Conservation (phyloP, 208 protist species). For the Acanthamoeba healyi region DNA sequence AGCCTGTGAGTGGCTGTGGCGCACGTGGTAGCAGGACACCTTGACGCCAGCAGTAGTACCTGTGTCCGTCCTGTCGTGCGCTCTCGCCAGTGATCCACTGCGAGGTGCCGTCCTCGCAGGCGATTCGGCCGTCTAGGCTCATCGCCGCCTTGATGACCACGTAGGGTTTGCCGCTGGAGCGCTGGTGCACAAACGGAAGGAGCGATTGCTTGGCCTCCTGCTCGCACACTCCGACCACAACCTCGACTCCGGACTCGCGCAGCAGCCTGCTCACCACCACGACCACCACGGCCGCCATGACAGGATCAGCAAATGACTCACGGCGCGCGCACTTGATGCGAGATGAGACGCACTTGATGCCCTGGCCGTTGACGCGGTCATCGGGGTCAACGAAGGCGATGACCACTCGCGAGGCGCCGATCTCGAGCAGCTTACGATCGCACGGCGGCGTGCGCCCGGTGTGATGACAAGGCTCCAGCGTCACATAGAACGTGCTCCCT, state of each 20-base stretch:
- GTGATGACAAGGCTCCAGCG: conserved; percentile 81
- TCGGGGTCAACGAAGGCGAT: conserved; percentile 64
- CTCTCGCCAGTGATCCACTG: conserved; percentile 79
- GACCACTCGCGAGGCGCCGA: conserved; percentile 24
- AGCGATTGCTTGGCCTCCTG: conserved; percentile 61
- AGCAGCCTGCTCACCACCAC: neutral
- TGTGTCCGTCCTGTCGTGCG: conserved; percentile 54
- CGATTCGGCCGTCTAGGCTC: conserved; percentile 78
- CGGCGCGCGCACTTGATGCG: too few relatives aligned
- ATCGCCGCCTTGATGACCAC: conserved; percentile 77
- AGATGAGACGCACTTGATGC: conserved; percentile 38
- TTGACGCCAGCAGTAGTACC: conserved; percentile 10
- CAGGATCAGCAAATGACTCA: neutral
- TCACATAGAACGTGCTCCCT: conserved; percentile 76
- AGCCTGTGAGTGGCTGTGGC: neutral
- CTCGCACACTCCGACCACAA: conserved; percentile 31
- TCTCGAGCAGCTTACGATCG: neutral
- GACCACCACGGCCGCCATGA: too few relatives aligned
- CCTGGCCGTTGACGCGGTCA: conserved; percentile 37
- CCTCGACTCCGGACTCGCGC: conserved; percentile 69
- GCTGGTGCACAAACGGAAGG: conserved; percentile 71
- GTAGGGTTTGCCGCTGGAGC: conserved; percentile 68
- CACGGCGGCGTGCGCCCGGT: conserved; percentile 76
- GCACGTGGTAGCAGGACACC: neutral
- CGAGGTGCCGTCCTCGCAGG: conserved; percentile 78